Evolutionary conservation across 352 stramenopile species (phyloP).

Genomic region (Phytophthora capsici): DNA sequence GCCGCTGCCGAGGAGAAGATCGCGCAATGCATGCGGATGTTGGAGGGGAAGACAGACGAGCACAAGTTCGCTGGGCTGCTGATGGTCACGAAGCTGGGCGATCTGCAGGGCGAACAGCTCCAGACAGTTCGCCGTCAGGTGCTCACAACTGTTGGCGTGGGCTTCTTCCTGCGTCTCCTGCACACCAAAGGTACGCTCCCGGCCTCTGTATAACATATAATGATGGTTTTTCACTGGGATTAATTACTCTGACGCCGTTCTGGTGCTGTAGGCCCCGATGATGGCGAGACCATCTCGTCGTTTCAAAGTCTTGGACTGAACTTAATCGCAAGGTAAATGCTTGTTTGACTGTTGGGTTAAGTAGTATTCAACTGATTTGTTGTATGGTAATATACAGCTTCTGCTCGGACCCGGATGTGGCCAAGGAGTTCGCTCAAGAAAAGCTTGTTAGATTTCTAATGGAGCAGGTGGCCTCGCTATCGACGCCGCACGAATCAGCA

Average conservation of each 20-base stretch:
- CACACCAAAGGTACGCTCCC: conserved; percentile 61
- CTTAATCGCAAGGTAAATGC: conserved; percentile 72
- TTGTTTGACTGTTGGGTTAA: too few species aligned
- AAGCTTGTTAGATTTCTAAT: conserved; percentile 64
- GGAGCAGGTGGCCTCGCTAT: conserved; percentile 49
- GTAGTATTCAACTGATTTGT: too few species aligned
- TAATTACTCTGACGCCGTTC: conserved; percentile 2
- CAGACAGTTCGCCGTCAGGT: conserved; percentile 65
- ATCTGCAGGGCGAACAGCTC: conserved; percentile 49
- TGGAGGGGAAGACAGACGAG: conserved; percentile 76
- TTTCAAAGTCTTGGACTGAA: conserved; percentile 83
- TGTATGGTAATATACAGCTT: conserved; percentile 45
- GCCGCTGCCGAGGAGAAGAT: conserved; percentile 32
- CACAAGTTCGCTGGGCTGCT: conserved; percentile 89
- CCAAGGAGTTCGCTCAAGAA: conserved; percentile 66
- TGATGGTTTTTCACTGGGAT: not conserved
- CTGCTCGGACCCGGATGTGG: conserved; percentile 58
- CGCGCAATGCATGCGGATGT: conserved; percentile 72
- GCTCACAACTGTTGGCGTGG: conserved; percentile 63
- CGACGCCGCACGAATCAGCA: conserved; percentile 31
- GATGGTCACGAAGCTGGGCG: conserved; percentile 84
- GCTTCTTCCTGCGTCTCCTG: conserved; percentile 84
- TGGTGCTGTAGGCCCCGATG: conserved; percentile 44
- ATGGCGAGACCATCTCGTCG: conserved; percentile 60
- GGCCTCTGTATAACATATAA: not conserved